Conservation (phyloP, 306 rosid genomes). For the Leucaena leucocephala region DNA sequence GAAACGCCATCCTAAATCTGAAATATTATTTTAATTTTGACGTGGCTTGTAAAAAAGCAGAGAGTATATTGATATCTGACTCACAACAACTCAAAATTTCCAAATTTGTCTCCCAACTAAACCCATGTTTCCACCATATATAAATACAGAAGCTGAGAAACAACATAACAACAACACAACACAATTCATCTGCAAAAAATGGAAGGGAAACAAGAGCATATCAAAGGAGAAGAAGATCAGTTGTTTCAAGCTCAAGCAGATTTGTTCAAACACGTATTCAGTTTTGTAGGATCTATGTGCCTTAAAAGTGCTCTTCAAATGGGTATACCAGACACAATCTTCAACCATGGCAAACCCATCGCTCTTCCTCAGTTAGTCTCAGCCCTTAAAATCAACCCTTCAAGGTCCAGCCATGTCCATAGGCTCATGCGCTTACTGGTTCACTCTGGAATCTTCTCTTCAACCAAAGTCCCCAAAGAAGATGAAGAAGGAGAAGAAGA, state of each 20-base stretch:
- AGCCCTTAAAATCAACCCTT: not conserved
- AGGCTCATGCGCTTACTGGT: constrained; percentile 1
- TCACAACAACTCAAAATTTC: too few species aligned
- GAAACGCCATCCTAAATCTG: too few species aligned
- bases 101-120: not conserved
- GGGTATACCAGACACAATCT: not conserved
- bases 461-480: not conserved
- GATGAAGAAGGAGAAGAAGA: not conserved
- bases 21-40: too few species aligned
- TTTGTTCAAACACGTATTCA: not conserved
- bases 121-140: not conserved
- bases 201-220: not conserved
- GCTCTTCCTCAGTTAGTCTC: not conserved
- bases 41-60: too few species aligned
- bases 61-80: too few species aligned
- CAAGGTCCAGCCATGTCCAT: not conserved
- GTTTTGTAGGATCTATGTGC: not conserved
- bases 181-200: not conserved
- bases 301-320: not conserved
- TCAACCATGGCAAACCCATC: not conserved
- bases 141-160: not conserved
- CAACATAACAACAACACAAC: not conserved
- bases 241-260: not conserved
- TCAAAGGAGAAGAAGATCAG: not conserved
- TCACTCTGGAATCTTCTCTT: not conserved